Base-by-base conservation (phyloP, 306 rosid genomes). In the Gastrolobium villosum region DNA sequence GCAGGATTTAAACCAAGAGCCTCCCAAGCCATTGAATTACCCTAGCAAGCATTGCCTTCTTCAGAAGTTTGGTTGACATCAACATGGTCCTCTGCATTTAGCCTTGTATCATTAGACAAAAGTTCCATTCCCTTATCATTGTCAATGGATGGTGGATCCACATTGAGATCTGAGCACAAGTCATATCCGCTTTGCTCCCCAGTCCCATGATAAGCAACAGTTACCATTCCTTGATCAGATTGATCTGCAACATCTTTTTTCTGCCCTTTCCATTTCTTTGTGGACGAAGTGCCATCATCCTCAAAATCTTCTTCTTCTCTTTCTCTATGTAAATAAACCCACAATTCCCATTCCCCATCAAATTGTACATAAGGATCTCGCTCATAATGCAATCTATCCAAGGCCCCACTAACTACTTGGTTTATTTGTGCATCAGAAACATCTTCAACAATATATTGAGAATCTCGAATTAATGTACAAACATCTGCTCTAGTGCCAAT, bases 281-380 rank as follows among this genome's bases (percentile, higher is more conserved):
- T 96, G 70, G 99, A 96, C 11, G 99, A 96, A 56, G 99, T 96
- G 61, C 99, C 99, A 74, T 96, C 99, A 79, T 96, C 99, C 84
- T 93, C 99, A 70, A 96, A 96, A 86, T 93, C 99, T 86, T 96
- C 99, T 72, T 96, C 99, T 78, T 96, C 99, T 81, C 99, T 90
- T 82, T 96, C 99, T 83, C 96, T 91, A 65, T 96, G 99, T 81
- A 96, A 90, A 82, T 96, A 96, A 80, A 91, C 99, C 99, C 99
- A 96, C 73, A 96, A 77, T 83, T 96, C 93, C 76, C 98, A 91
- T 82, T 96, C 99, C 36, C 94, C 97, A 37, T 96, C 99, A 83
- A 91, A 96, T 70, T 91, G 99, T 14, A 96, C 99, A 85, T 98
- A 96, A 75, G 99, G 99, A 79, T 96, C 99, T 59, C 99, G 98